Percentiles rank a stretch among this genome's conserved stretches.
Evolutionary conservation across 2,329 filamentous ascomycete species (phyloP).

Genomic region (Pseudogymnoascus sp.): DNA sequence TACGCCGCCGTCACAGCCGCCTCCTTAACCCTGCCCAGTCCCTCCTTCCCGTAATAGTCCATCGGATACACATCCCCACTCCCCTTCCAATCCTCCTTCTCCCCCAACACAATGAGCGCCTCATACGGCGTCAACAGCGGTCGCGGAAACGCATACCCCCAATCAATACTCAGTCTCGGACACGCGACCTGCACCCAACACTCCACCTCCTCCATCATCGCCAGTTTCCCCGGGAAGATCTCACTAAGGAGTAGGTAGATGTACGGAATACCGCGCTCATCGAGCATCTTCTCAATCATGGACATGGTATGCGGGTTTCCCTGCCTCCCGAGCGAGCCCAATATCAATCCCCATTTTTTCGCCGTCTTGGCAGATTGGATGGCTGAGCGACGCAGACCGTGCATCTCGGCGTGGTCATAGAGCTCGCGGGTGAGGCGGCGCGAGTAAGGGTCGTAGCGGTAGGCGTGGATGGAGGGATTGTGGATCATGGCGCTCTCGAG

Average conservation of each 20-base stretch:
- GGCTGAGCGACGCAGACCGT: slow-evolving; percentile 66
- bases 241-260: slow-evolving; percentile 84
- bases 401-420: slow-evolving; percentile 88
- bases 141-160: slow-evolving; percentile 90
- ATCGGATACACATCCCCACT: slow-evolving; percentile 74
- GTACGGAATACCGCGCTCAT: slow-evolving; percentile 63
- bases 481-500: slow-evolving; percentile 99
- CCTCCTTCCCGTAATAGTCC: slow-evolving; percentile 95
- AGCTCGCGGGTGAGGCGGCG: slow-evolving; percentile 82
- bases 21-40: slow-evolving; percentile 54
- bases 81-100: slow-evolving; percentile 61
- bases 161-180: slow-evolving; percentile 93
- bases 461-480: slow-evolving; percentile 82
- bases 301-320: slow-evolving; percentile 90
- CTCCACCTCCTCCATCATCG: slow-evolving; percentile 87
- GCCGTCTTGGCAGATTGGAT: slow-evolving; percentile 68
- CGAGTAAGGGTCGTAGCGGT: slow-evolving; percentile 94
- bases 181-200: slow-evolving; percentile 98
- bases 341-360: slow-evolving; percentile 86
- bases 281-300: slow-evolving; percentile 72
- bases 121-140: slow-evolving; percentile 92
- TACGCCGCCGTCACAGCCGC: background rate
- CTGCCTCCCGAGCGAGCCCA: slow-evolving; percentile 85
- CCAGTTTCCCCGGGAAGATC: slow-evolving; percentile 92
- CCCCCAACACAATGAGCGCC: slow-evolving; percentile 79